Percentiles rank a stretch among this genome's conserved stretches.
These are phyloP conservation scores for Pistacia atlantica DNA, from an alignment of 345 rosid genomes.

Conservation along the genomic window DNA sequence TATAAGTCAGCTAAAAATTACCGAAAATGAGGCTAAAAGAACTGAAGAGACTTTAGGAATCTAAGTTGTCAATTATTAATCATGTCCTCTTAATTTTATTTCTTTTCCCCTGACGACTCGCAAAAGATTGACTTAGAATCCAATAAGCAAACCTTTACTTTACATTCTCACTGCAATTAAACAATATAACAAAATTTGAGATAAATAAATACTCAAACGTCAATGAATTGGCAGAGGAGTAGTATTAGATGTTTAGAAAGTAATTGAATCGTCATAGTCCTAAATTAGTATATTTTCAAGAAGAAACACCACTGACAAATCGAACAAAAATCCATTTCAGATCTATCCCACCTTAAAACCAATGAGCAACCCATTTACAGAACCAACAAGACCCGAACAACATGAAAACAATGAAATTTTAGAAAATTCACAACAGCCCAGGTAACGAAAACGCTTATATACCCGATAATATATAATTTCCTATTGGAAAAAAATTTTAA, in stretches of 20 bases:
- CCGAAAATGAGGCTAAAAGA: neutral
- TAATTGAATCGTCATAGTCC: neutral
- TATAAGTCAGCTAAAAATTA: neutral
- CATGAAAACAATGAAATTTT: neutral
- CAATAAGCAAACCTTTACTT: neutral
- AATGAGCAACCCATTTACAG: neutral
- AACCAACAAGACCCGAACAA: neutral
- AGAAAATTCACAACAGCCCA: slow-evolving; percentile 1
- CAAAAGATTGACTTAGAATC: neutral
- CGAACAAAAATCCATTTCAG: slow-evolving; percentile 9
- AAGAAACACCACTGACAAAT: neutral
- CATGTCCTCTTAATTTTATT: neutral
- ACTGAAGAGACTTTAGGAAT: neutral
- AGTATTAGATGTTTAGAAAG: neutral
- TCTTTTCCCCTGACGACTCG: neutral
- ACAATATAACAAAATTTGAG: no score
- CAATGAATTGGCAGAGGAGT: neutral
- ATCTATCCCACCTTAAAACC: slow-evolving; percentile 16
- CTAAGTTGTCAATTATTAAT: neutral
- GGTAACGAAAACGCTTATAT: neutral
- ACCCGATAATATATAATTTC: neutral
- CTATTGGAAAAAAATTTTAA: neutral
- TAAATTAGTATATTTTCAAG: neutral
- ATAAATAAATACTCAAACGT: no score
- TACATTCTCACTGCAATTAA: neutral